phyloP scores from a whole-genome alignment of 1,284 basidiomycete species.

The Athelia sp. region DNA sequence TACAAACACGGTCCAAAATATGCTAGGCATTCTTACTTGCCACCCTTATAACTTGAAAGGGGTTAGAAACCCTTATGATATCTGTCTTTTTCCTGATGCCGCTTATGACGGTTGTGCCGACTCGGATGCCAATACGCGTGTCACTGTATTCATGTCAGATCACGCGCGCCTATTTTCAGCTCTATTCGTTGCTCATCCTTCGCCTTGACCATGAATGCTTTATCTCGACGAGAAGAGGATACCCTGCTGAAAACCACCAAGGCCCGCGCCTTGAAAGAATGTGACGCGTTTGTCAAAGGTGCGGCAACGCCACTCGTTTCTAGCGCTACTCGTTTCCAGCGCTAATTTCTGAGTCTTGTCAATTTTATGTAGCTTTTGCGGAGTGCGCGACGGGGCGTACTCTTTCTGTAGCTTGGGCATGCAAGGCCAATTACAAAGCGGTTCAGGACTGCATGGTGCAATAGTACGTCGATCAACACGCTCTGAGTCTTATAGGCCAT shows the following conservation, averaged over 20 bases:
- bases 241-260: slow-evolving; percentile 81
- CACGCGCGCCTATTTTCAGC: too few relatives aligned
- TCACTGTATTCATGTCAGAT: too few relatives aligned
- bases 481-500: background rate
- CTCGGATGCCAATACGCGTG: too few relatives aligned
- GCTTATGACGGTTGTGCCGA: too few relatives aligned
- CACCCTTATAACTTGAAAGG: too few relatives aligned
- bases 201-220: slow-evolving; percentile 59
- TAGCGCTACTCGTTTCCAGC: slow-evolving; percentile 1
- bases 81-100: too few relatives aligned
- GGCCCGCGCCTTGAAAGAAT: slow-evolving; percentile 72
- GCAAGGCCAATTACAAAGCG: slow-evolving; percentile 61
- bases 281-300: slow-evolving; percentile 77
- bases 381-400: slow-evolving; percentile 79
- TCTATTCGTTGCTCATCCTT: too few relatives aligned
- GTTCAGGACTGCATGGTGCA: slow-evolving; percentile 80
- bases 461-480: slow-evolving; percentile 53
- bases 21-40: too few relatives aligned
- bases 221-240: slow-evolving; percentile 87
- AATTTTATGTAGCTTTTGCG: slow-evolving; percentile 67
- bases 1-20: too few relatives aligned
- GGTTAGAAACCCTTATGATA: too few relatives aligned
- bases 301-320: too few relatives aligned
- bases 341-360: slow-evolving; percentile 4
- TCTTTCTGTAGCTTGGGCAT: slow-evolving; percentile 81